Conservation (phyloP, 345 rosid species). For the Linum tenue region DNA sequence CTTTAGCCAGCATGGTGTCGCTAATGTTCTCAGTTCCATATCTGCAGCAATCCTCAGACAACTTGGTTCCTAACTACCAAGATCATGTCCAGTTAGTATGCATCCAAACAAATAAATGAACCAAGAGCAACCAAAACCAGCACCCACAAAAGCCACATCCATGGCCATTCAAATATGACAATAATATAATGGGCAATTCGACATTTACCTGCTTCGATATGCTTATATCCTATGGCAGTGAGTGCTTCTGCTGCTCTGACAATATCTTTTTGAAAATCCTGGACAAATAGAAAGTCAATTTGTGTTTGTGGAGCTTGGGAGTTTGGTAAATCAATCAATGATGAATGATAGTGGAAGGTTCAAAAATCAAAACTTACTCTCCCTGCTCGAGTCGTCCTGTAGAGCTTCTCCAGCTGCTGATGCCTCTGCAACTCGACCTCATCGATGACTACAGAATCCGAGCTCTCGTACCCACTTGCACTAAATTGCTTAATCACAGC, state of each 20-base stretch:
- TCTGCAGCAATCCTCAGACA: constrained; percentile 73
- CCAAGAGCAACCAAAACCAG: neutral
- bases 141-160: neutral
- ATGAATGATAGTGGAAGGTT: neutral
- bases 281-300: constrained; percentile 11
- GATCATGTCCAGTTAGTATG: neutral
- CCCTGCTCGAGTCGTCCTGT: constrained; percentile 67
- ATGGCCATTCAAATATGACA: neutral
- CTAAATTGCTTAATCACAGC: constrained; percentile 93
- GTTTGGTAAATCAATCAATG: neutral
- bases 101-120: neutral
- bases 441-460: constrained; percentile 77
- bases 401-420: constrained; percentile 81
- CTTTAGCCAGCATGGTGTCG: constrained; percentile 71
- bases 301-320: neutral
- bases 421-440: constrained; percentile 94
- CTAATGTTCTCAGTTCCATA: constrained; percentile 80
- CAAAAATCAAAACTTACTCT: constrained; percentile 34
- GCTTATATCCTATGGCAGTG: constrained; percentile 63
- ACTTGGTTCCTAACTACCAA: constrained; percentile 58
- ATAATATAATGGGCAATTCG: neutral
- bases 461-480: constrained; percentile 83
- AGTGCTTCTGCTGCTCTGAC: constrained; percentile 73
- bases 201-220: constrained; percentile 72
- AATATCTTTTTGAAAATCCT: constrained; percentile 87